A percentile compares a stretch with the other conserved stretches of the same genome.
Conservation (phyloP, 768 basidiomycete genomes). For the Russula lepida region DNA sequence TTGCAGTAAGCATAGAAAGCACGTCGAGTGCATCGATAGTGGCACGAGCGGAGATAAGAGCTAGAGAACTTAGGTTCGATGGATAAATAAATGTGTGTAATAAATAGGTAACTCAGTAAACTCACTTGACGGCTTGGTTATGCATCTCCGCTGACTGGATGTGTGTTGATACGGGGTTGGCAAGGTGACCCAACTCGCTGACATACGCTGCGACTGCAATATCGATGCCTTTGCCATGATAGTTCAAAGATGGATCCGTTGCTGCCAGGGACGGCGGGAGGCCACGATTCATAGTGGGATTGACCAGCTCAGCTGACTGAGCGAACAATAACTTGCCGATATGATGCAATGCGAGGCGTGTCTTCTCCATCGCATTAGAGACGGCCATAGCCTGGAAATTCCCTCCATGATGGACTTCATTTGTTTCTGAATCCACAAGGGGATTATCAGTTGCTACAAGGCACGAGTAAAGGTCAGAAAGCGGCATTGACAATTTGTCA, state of each 20-base stretch:
- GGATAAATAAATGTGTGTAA: conserved; percentile 10
- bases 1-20: conserved; percentile 61
- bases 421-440: conserved; percentile 59
- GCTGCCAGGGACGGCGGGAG: conserved; percentile 73
- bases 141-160: conserved; percentile 88
- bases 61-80: conserved; percentile 52
- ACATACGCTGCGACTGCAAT: conserved; percentile 79
- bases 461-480: neutral
- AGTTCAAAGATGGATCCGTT: conserved; percentile 73
- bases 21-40: conserved; percentile 75
- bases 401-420: conserved; percentile 68
- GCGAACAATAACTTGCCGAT: conserved; percentile 45
- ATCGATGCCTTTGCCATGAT: conserved; percentile 78
- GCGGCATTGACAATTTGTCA: neutral
- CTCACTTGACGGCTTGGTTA: conserved; percentile 85
- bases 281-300: conserved; percentile 78
- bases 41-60: conserved; percentile 73
- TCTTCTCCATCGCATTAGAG: conserved; percentile 84
- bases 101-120: neutral
- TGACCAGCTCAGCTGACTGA: conserved; percentile 60
- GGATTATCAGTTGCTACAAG: conserved; percentile 80
- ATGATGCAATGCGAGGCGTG: conserved; percentile 48
- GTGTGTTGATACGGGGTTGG: conserved; percentile 76
- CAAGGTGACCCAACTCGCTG: conserved; percentile 73
- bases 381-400: conserved; percentile 88